A percentile compares a stretch with the other conserved stretches of the same genome.
These are phyloP conservation scores for Xylariaceae sp. DNA, from an alignment of 2,329 filamentous ascomycete genomes.

Conservation along the genomic window DNA sequence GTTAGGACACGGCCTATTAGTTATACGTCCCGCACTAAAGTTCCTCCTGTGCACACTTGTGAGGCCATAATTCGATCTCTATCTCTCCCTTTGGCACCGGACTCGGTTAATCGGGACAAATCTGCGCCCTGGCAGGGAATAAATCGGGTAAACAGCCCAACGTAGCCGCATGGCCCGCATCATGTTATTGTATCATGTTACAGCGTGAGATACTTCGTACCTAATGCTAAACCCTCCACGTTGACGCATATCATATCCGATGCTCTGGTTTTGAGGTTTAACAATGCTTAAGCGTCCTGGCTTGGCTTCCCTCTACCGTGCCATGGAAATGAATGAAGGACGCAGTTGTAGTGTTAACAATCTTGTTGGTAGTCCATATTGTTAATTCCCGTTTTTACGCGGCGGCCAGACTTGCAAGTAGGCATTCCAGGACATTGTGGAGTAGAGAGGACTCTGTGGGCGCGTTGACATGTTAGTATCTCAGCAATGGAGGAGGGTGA, in stretches of 20 bases:
- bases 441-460: background rate
- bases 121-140: no score
- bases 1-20: no score
- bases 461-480: no score
- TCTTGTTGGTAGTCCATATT: background rate
- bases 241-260: slow-evolving; percentile 6
- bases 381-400: background rate
- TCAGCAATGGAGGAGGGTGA: no score
- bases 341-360: background rate
- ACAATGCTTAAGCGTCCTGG: background rate
- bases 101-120: slow-evolving; percentile 8
- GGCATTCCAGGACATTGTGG: background rate
- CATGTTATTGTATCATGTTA: slow-evolving; percentile 11
- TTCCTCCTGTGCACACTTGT: background rate
- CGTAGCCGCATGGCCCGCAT: background rate
- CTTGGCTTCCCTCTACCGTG: background rate
- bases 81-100: slow-evolving; percentile 13
- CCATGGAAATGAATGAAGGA: background rate
- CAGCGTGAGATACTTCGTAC: background rate
- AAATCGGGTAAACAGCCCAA: background rate
- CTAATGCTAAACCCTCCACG: slow-evolving; percentile 14
- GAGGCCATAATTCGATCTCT: background rate
- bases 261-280: background rate
- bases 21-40: no score
- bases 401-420: background rate